Percentiles rank a stretch among this genome's conserved stretches.
These are phyloP conservation scores for Gnomoniopsis smithogilvyi DNA, from an alignment of 2,329 filamentous ascomycete genomes.

Conservation along the genomic window DNA sequence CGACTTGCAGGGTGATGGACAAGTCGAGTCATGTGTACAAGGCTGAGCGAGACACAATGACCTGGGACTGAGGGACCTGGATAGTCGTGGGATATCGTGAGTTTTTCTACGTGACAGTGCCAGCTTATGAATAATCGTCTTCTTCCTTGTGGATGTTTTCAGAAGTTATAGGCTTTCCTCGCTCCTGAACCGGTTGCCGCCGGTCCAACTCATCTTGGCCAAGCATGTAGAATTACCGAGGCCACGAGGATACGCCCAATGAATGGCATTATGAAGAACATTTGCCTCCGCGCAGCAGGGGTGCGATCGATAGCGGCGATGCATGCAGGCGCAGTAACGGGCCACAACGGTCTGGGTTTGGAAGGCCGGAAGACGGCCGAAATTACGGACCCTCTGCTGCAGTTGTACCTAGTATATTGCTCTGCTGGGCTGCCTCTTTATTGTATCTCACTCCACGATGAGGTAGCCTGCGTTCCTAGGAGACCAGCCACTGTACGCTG, in stretches of 20 bases:
- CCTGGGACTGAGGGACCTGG: neutral
- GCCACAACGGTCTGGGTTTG: neutral
- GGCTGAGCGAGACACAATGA: neutral
- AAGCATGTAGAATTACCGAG: neutral
- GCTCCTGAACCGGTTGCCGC: too few relatives aligned
- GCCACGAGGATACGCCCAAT: neutral
- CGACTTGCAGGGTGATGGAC: neutral
- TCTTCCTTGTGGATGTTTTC: neutral
- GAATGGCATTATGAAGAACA: neutral
- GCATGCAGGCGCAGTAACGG: neutral
- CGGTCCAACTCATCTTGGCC: neutral
- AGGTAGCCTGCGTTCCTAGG: neutral
- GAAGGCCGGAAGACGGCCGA: constrained; percentile 3
- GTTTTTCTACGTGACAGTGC: neutral
- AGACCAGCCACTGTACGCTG: too few relatives aligned
- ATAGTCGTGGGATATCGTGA: neutral
- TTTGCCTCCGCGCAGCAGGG: neutral
- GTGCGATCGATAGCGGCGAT: neutral
- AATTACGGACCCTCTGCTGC: neutral
- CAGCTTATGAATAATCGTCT: too few relatives aligned
- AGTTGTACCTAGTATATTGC: neutral
- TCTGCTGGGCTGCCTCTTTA: neutral
- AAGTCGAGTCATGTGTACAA: neutral
- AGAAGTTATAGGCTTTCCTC: too few relatives aligned
- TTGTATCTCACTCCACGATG: neutral